These are phyloP conservation scores for Xylaria scruposa DNA, from an alignment of 495 filamentous ascomycete species.

Conservation along the genomic window DNA sequence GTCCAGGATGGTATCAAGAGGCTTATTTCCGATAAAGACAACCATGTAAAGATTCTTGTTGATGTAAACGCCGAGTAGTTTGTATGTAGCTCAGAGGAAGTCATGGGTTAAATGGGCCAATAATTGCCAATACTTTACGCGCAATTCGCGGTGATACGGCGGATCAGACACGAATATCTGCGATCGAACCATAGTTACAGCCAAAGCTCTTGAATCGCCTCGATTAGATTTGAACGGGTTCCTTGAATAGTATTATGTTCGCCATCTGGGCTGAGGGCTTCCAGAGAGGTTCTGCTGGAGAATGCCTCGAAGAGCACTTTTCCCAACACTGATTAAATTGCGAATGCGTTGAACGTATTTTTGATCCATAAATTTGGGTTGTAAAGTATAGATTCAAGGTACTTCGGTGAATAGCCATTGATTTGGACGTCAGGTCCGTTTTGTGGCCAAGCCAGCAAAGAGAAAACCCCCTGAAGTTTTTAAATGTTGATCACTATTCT, in stretches of 20 bases:
- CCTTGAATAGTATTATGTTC: too few species aligned
- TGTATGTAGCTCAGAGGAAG: neutral
- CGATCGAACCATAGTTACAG: too few species aligned
- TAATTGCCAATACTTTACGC: neutral
- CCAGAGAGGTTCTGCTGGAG: too few species aligned
- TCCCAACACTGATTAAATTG: neutral
- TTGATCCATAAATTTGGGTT: too few species aligned
- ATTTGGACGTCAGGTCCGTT: neutral
- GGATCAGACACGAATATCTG: too few species aligned
- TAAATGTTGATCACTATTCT: neutral
- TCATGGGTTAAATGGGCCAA: neutral
- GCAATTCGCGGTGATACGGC: neutral
- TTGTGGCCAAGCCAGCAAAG: neutral
- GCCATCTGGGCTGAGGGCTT: too few species aligned
- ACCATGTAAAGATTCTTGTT: constrained; percentile 64
- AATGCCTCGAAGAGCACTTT: neutral
- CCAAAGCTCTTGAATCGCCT: too few species aligned
- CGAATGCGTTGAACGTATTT: neutral
- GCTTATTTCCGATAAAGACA: constrained; percentile 61
- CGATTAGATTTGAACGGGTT: too few species aligned
- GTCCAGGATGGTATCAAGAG: constrained; percentile 64
- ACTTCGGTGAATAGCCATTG: too few species aligned
- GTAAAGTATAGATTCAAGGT: too few species aligned
- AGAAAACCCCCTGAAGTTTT: too few species aligned
- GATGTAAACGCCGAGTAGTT: constrained; percentile 31